Conservation (phyloP, 2,329 filamentous ascomycete genomes). For the Hirsutella minnesotensis region DNA sequence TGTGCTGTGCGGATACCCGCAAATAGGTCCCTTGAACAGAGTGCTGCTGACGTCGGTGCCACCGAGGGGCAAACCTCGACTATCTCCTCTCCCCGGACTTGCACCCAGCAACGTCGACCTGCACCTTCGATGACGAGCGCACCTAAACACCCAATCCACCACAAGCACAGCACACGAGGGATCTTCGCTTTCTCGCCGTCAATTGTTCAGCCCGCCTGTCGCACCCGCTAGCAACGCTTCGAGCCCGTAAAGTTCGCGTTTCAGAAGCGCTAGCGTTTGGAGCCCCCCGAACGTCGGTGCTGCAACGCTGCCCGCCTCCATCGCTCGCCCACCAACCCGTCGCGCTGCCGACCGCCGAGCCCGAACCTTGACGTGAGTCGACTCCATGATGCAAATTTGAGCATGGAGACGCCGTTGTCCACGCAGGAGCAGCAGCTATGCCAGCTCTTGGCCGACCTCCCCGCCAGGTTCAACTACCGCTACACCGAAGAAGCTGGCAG, state of each 20-base stretch:
- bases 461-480: slow-evolving; percentile 59
- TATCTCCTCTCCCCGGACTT: not conserved
- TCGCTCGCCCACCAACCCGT: slow-evolving; percentile 1
- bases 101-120: not conserved
- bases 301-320: not conserved
- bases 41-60: slow-evolving; percentile 3
- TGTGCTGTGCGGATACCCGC: no score
- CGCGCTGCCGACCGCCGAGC: not conserved
- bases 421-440: slow-evolving; percentile 74
- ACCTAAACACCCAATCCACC: not conserved
- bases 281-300: not conserved
- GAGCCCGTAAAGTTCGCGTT: not conserved
- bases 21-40: no score
- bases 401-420: slow-evolving; percentile 43
- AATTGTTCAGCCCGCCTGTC: no score
- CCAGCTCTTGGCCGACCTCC: slow-evolving; percentile 68
- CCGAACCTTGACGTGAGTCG: not conserved
- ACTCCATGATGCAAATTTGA: slow-evolving; percentile 17
- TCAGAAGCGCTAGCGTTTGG: not conserved
- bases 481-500: slow-evolving; percentile 61
- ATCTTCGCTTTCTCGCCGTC: no score
- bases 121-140: not conserved
- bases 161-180: not conserved
- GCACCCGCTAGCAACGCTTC: no score
- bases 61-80: not conserved